Base-by-base conservation (phyloP, 345 rosid genomes). In the Litchi chinensis region DNA sequence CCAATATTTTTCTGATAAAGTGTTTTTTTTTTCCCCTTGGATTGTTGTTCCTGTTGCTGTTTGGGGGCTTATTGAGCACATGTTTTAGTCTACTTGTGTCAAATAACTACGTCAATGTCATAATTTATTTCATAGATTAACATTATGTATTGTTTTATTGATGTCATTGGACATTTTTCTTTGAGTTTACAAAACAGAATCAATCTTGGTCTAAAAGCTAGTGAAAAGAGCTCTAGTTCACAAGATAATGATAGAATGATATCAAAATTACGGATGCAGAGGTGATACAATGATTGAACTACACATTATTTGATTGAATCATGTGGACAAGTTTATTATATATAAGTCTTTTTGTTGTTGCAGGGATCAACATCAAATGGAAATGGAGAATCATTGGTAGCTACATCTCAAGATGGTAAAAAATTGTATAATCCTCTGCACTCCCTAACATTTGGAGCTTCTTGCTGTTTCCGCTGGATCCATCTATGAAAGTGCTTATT, bases 181-280 rank as follows among this genome's bases (percentile, higher is more conserved):
- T n/a, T n/a, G n/a, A n/a, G 22, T 59, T 59, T 19, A 21, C 9
- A 21, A 8, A 28, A 28, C n/a, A 21, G 64, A 59, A 59, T 39
- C 18, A 65, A 15, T 65, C 69, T 10, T 79, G 98, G 98, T 80
- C 81, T 94, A 70, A 89, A 88, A 75, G 68, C 80, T 50, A 80
- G 81, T 9, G 87, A 90, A 86, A 87, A 90, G 79, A 84, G 74
- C 77, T 80, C 93, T 59, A 78, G 79, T 81, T 80, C 91, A 50
- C 89, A 93, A 73, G n/a, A n/a, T n/a, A n/a, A n/a, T n/a, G n/a
- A n/a, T 93, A 87, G 75, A 79, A 65, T 40, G 95, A 93, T 74
- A 86, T 86, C 72, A 97, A 91, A 87, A 92, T 93, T 95, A 77
- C 89, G 24, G 94, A 92, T 77, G 93, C 88, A 19, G 96, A 87